These are phyloP conservation scores for Withania somnifera DNA, from an alignment of 305 asterid species.

Conservation along the genomic window DNA sequence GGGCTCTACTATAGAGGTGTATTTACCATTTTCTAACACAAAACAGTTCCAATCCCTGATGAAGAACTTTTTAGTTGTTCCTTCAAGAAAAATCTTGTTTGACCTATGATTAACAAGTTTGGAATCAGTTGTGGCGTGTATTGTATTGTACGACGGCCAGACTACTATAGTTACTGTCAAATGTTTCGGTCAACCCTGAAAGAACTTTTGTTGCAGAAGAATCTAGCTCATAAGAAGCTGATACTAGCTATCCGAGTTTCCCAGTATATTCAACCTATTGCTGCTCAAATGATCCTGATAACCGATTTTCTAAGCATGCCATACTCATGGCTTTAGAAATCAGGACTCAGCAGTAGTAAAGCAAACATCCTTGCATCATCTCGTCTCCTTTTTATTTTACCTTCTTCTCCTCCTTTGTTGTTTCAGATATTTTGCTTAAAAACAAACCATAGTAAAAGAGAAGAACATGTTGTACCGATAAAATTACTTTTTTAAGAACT, in stretches of 20 bases:
- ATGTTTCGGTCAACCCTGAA: no score
- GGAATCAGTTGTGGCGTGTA: background rate
- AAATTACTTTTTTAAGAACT: background rate
- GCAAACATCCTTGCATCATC: background rate
- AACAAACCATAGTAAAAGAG: background rate
- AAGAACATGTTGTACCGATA: background rate
- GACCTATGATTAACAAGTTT: background rate
- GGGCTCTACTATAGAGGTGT: constrained; percentile 79
- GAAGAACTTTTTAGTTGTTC: background rate
- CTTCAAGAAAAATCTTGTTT: background rate
- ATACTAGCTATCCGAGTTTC: no score
- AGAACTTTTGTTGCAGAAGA: no score
- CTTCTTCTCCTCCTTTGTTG: background rate
- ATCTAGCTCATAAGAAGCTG: no score
- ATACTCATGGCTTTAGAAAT: background rate
- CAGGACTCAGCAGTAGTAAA: background rate
- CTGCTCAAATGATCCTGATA: no score
- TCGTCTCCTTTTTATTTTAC: background rate
- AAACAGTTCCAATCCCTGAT: background rate
- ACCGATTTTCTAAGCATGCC: background rate
- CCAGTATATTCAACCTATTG: no score
- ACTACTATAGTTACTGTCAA: no score
- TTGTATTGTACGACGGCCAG: no score
- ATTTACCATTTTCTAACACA: background rate
- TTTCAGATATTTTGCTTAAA: background rate